These are phyloP conservation scores for Orbilia javanica DNA, from an alignment of 2,329 filamentous ascomycete species.

Conservation along the genomic window DNA sequence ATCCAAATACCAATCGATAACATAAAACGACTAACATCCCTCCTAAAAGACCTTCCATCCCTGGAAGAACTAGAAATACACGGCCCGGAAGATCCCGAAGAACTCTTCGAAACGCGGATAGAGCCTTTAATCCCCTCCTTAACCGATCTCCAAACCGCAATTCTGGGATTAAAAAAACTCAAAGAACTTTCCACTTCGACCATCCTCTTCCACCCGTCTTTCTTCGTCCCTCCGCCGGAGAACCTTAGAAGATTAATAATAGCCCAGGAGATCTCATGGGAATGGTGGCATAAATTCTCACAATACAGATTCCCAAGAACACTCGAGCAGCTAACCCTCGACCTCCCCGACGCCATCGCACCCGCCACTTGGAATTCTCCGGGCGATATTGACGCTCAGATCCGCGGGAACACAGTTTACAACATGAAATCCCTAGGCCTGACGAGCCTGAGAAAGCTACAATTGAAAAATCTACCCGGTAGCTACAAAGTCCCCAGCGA, in stretches of 20 bases:
- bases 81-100: background rate
- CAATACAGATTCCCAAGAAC: background rate
- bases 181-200: background rate
- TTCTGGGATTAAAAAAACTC: background rate
- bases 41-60: background rate
- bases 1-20: background rate
- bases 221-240: background rate
- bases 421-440: background rate
- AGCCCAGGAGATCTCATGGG: background rate
- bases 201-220: background rate
- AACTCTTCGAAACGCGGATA: background rate
- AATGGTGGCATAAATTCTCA: background rate
- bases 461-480: background rate
- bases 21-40: background rate
- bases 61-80: background rate
- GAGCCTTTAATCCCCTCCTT: background rate
- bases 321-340: background rate
- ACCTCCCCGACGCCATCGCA: no score
- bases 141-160: background rate
- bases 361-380: background rate
- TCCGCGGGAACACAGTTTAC: background rate
- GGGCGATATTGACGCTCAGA: background rate
- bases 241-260: background rate
- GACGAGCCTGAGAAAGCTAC: background rate
- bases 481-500: background rate